phyloP scores from a whole-genome alignment of 805 yeast genomes.

The Priceomyces medius region DNA sequence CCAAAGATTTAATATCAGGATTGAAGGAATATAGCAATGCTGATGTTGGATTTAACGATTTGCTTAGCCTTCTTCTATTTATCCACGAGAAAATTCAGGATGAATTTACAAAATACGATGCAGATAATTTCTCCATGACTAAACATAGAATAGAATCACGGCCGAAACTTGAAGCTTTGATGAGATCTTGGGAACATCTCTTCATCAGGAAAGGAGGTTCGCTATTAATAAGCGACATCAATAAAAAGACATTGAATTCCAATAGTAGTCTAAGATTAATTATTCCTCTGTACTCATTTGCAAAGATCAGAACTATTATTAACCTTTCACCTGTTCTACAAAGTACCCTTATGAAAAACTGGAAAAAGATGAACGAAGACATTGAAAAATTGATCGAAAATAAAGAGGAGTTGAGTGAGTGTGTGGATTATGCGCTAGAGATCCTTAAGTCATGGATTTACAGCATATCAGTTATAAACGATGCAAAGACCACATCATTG shows the following conservation, averaged over 20 bases:
- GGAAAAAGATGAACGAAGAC: slow-evolving; percentile 61
- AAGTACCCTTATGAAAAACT: slow-evolving; percentile 63
- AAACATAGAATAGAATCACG: slow-evolving; percentile 66
- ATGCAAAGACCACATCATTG: slow-evolving; percentile 64
- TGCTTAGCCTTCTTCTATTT: slow-evolving; percentile 58
- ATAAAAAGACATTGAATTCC: slow-evolving; percentile 47
- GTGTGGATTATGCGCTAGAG: slow-evolving; percentile 55
- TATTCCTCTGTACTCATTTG: slow-evolving; percentile 63
- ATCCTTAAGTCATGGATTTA: slow-evolving; percentile 71
- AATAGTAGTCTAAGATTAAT: slow-evolving; percentile 61
- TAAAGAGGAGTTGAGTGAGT: slow-evolving; percentile 64
- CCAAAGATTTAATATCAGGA: slow-evolving; percentile 46
- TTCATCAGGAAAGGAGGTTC: slow-evolving; percentile 65
- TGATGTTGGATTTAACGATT: slow-evolving; percentile 47
- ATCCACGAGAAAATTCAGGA: slow-evolving; percentile 64
- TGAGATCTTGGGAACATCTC: slow-evolving; percentile 67
- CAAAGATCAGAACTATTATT: slow-evolving; percentile 64
- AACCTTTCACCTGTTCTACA: slow-evolving; percentile 60
- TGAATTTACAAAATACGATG: slow-evolving; percentile 39
- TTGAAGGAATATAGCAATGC: slow-evolving; percentile 41
- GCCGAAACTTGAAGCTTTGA: slow-evolving; percentile 55
- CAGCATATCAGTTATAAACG: slow-evolving; percentile 61
- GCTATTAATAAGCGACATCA: slow-evolving; percentile 51
- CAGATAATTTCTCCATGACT: slow-evolving; percentile 47
- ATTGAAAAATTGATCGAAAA: slow-evolving; percentile 49